Base-by-base conservation (phyloP, 805 yeast genomes). In the Brettanomyces nanus region DNA sequence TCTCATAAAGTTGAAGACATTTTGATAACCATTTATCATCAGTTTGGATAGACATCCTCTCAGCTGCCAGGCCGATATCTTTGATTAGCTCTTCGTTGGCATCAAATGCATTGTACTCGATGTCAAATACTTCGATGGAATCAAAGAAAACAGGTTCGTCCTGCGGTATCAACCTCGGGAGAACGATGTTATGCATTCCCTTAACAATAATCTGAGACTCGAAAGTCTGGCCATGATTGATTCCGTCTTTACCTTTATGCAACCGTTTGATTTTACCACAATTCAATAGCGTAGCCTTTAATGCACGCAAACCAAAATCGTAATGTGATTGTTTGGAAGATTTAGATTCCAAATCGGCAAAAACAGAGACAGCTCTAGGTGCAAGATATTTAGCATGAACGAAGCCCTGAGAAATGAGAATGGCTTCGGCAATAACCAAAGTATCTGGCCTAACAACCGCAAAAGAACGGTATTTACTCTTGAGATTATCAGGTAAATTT, bases 231-330 rank as follows among this genome's bases (percentile, higher is more conserved):
- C 15, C 3, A 13, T 22, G 6, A 28, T 3, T 9, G n/a, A 17
- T 5, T 6, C 7, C 1, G 29, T 4, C n/a, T 6, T 9, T 11
- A 11, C 26, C 11, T 23, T 11, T 7, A n/a, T n/a, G n/a, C 10
- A 13, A 13, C 21, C 50, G 33, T 40, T 59, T 65, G 7, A 73
- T 46, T 13, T 51, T 44, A 2, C 86, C 85, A 45, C 89, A 77
- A 38, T 70, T 71, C 6, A 64, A 58, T 14, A 90, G 55, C 1
- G 80, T 73, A 28, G 77, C 68, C 51, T 89, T 90, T 40, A 90
- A 56, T 0, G 95, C 79, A 42, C 97, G 68, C 31, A 90, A 60
- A 0, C 97, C 95, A 69, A 90, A 90, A 51, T 90, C 97, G 48
- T 90, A 90, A 53, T 90, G 97, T 4, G 57, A 52, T 51, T 85